These are phyloP conservation scores for Populus hybrid DNA, from an alignment of 441 rosid species.

Conservation along the genomic window DNA sequence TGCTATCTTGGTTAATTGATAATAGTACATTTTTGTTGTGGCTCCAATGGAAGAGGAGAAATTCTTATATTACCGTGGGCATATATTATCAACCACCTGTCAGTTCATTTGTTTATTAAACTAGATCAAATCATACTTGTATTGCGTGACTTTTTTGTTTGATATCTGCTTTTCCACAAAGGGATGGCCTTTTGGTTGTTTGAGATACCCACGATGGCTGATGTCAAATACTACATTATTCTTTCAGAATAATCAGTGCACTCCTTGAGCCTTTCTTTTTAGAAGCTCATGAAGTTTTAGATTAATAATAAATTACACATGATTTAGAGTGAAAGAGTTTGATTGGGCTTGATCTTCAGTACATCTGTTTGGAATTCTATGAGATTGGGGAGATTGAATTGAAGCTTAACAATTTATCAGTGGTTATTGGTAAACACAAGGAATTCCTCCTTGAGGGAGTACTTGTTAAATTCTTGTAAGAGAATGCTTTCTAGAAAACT, in stretches of 20 bases:
- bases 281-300: neutral
- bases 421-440: neutral
- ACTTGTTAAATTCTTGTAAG: slow-evolving; percentile 1
- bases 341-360: neutral
- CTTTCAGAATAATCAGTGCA: too few species aligned
- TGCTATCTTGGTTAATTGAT: neutral
- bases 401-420: neutral
- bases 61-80: neutral
- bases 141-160: neutral
- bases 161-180: neutral
- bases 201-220: neutral
- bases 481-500: neutral
- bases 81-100: neutral
- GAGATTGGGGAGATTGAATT: neutral
- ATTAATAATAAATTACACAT: neutral
- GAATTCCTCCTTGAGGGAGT: neutral
- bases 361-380: neutral
- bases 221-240: neutral
- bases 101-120: neutral
- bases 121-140: neutral
- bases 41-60: neutral
- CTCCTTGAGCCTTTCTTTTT: neutral
- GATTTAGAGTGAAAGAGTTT: neutral
- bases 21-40: neutral
- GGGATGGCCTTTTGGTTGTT: slow-evolving; percentile 1